Conservation (phyloP, 345 rosid genomes). For the Gossypium longicalyx region DNA sequence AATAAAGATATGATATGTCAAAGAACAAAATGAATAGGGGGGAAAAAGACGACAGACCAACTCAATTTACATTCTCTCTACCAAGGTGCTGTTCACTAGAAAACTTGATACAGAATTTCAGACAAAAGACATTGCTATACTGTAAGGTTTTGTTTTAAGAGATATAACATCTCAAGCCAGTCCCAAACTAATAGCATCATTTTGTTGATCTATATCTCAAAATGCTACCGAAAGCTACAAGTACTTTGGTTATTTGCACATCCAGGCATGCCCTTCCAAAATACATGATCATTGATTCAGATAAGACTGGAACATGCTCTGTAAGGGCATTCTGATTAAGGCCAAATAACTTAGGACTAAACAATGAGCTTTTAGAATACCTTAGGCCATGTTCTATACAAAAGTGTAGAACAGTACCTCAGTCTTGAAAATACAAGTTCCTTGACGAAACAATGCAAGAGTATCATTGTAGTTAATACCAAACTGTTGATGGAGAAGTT, state of each 20-base stretch:
- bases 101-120: not conserved
- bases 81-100: not conserved
- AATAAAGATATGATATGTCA: not conserved
- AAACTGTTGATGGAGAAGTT: conserved; percentile 72
- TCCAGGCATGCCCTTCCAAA: not conserved
- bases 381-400: not conserved
- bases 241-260: not conserved
- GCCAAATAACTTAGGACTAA: not conserved
- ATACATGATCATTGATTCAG: not conserved
- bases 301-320: not conserved
- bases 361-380: not conserved
- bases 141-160: not conserved
- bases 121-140: not conserved
- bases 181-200: not conserved
- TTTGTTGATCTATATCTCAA: not conserved
- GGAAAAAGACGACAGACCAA: conserved; percentile 1
- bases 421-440: conserved; percentile 65
- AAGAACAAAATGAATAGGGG: conserved; percentile 3
- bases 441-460: conserved; percentile 77
- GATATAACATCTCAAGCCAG: not conserved
- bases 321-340: not conserved
- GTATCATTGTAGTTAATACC: conserved; percentile 68
- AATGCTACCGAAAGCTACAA: not conserved
- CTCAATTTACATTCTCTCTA: not conserved
- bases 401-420: conserved; percentile 39